Conservation (phyloP, 192 early-diverging fungal genomes). For the Backusella parvicylindrica region DNA sequence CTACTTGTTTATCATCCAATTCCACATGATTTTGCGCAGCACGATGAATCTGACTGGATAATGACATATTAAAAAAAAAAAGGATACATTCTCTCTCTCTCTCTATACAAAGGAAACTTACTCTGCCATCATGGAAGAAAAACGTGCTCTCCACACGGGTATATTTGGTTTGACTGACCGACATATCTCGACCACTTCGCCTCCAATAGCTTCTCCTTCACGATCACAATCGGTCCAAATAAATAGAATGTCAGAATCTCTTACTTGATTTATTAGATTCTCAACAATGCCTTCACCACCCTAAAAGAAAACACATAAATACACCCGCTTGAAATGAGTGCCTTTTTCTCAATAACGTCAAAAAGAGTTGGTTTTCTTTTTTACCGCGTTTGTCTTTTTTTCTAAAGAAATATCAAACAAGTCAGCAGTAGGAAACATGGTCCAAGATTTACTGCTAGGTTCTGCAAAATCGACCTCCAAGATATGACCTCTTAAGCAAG, state of each 20-base stretch:
- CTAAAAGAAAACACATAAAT: neutral
- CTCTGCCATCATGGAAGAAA: slow-evolving; percentile 82
- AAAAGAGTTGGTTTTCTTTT: too few species aligned
- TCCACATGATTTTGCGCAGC: slow-evolving; percentile 70
- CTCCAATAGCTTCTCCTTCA: slow-evolving; percentile 93
- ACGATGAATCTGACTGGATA: slow-evolving; percentile 64
- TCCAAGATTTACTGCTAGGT: slow-evolving; percentile 58
- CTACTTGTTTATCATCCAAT: slow-evolving; percentile 72
- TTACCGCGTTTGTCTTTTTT: slow-evolving; percentile 51
- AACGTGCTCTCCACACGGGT: slow-evolving; percentile 75
- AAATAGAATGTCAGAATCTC: slow-evolving; percentile 62
- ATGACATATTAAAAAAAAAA: neutral
- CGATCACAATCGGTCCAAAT: slow-evolving; percentile 99
- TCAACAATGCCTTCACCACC: slow-evolving; percentile 36
- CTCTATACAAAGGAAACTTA: slow-evolving; percentile 29
- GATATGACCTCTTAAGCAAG: slow-evolving; percentile 81
- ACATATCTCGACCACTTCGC: slow-evolving; percentile 75
- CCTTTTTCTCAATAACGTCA: neutral
- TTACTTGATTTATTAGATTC: slow-evolving; percentile 66
- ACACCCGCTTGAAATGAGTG: too few species aligned
- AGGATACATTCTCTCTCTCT: neutral
- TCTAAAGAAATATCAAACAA: slow-evolving; percentile 70
- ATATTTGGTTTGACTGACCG: slow-evolving; percentile 58
- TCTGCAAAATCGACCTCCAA: slow-evolving; percentile 63
- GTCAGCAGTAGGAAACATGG: slow-evolving; percentile 42